Conservation (phyloP, 73 alveolate species). For the Paramecium sonneborni region DNA sequence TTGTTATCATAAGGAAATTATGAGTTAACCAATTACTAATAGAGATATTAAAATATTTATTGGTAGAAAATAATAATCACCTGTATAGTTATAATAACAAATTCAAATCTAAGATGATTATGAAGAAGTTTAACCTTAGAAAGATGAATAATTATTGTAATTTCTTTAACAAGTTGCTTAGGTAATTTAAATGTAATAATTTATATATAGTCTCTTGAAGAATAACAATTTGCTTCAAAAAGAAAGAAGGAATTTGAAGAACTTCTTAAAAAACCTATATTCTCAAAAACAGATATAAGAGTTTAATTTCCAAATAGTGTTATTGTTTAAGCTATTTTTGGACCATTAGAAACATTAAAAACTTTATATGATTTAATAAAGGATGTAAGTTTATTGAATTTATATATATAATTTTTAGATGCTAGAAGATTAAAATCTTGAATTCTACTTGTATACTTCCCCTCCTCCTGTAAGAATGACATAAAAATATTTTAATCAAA, state of each 20-base stretch:
- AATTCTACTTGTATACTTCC: conserved; percentile 9
- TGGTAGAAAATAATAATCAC: not conserved
- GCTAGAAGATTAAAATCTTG: not conserved
- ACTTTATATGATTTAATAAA: not conserved
- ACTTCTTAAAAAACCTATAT: not conserved
- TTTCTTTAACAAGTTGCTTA: conserved; percentile 29
- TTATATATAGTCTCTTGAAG: conserved; percentile 18
- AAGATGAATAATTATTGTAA: not conserved
- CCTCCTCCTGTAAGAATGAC: not conserved
- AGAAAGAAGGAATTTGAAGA: conserved; percentile 32
- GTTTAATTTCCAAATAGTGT: not conserved
- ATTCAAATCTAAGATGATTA: not conserved
- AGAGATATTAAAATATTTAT: conserved; percentile 1
- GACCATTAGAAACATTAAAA: not conserved
- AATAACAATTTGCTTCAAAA: conserved; percentile 1
- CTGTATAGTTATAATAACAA: not conserved
- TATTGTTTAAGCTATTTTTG: conserved; percentile 5
- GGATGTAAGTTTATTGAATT: not conserved
- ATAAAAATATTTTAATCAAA: not conserved
- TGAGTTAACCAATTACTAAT: not conserved
- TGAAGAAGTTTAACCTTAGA: not conserved
- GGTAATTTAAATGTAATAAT: not conserved
- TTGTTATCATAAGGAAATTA: not conserved
- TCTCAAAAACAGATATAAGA: not conserved
- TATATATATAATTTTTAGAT: not conserved